phyloP scores from a whole-genome alignment of 805 yeast genomes.

The Yarrowia osloensis region DNA sequence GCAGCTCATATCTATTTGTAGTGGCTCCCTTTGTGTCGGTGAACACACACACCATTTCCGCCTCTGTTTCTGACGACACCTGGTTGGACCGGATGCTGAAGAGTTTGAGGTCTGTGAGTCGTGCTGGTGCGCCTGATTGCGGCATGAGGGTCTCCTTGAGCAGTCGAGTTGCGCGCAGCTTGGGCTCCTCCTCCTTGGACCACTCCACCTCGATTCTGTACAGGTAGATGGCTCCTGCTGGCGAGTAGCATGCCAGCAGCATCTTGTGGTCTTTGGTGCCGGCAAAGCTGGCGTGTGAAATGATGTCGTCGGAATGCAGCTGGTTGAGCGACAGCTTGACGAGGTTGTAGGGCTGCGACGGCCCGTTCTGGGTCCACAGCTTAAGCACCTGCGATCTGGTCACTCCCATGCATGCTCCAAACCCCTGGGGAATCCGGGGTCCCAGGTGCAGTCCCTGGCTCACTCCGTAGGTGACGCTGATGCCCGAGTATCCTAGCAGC shows the following conservation, averaged over 20 bases:
- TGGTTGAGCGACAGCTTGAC: conserved; percentile 36
- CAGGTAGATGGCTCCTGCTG: conserved; percentile 34
- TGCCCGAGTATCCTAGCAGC: conserved; percentile 63
- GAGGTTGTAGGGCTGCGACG: conserved; percentile 33
- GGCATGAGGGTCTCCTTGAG: conserved; percentile 30
- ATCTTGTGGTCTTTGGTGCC: conserved; percentile 38
- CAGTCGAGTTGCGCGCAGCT: conserved; percentile 8
- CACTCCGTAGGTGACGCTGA: conserved; percentile 65
- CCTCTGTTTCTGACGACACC: conserved; percentile 30
- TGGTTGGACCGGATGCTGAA: conserved; percentile 28
- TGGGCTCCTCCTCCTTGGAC: conserved; percentile 33
- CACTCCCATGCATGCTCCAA: conserved; percentile 12
- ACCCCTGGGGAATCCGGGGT: conserved; percentile 34
- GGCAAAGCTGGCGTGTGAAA: conserved; percentile 39
- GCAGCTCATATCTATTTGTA: conserved; percentile 18
- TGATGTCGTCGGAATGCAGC: conserved; percentile 34
- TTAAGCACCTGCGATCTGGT: conserved; percentile 11
- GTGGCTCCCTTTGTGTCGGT: conserved; percentile 30
- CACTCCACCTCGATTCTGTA: conserved; percentile 41
- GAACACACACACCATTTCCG: conserved; percentile 21
- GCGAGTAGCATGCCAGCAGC: conserved; percentile 39
- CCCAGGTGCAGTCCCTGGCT: conserved; percentile 62
- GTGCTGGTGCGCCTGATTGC: conserved; percentile 9
- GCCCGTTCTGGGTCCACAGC: conserved; percentile 12
- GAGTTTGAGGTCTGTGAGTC: conserved; percentile 26